phyloP scores from a whole-genome alignment of 176 grass and related monocot species.

The Triticum urartu region DNA sequence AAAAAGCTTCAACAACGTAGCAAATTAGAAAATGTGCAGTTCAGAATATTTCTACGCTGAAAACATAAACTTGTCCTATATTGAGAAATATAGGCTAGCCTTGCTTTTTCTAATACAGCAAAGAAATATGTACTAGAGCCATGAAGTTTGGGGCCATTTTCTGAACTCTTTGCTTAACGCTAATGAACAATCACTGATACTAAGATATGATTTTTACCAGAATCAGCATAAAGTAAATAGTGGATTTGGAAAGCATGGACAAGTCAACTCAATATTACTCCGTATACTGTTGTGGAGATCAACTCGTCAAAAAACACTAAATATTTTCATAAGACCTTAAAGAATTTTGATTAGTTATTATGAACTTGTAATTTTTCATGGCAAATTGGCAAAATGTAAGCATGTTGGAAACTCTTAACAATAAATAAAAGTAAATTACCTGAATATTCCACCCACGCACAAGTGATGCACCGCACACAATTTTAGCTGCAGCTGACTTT shows the following conservation, averaged over 20 bases:
- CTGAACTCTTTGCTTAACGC: not conserved
- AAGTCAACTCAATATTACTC: slow-evolving; percentile 13
- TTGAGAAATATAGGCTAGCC: not conserved
- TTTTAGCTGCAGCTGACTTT: slow-evolving; percentile 85
- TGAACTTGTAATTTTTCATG: not conserved
- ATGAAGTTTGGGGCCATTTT: not conserved
- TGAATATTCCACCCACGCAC: slow-evolving; percentile 94
- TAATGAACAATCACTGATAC: not conserved
- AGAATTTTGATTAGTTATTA: not conserved
- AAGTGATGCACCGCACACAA: slow-evolving; percentile 89
- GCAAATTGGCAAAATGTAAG: not conserved
- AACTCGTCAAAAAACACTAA: not conserved
- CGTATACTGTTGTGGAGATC: slow-evolving; percentile 1
- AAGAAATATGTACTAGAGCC: not conserved
- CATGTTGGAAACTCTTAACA: not conserved
- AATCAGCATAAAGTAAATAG: slow-evolving; percentile 8
- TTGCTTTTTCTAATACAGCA: not conserved
- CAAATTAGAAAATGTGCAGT: not conserved
- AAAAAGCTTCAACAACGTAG: not conserved
- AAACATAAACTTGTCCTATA: not conserved
- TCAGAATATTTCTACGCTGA: not conserved
- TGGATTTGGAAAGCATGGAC: not conserved
- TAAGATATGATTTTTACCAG: not conserved
- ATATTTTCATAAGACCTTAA: not conserved
- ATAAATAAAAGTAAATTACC: slow-evolving; percentile 43